Percentiles rank a stretch among this genome's conserved stretches.
These are phyloP conservation scores for Fusarium pseudograminearum DNA, from an alignment of 2,329 filamentous ascomycete species.

Conservation along the genomic window DNA sequence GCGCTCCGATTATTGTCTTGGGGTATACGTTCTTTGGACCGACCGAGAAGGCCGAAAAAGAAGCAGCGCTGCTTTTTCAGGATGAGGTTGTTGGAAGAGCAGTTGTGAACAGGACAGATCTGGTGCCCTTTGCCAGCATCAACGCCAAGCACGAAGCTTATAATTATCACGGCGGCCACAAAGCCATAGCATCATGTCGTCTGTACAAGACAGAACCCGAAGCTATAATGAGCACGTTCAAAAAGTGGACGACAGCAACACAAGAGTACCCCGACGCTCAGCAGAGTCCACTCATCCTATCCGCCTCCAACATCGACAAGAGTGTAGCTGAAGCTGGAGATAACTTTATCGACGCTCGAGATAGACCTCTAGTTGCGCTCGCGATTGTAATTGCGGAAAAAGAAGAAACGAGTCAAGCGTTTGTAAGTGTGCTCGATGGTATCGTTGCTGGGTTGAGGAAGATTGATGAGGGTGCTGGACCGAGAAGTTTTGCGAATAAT, in stretches of 20 bases:
- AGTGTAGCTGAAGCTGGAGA: background rate
- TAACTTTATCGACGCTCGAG: conserved; percentile 40
- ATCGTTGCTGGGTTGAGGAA: conserved; percentile 23
- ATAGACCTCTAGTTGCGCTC: conserved; percentile 33
- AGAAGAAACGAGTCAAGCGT: conserved; percentile 15
- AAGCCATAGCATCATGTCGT: conserved; percentile 44
- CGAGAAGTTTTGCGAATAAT: conserved; percentile 42
- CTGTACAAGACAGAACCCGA: conserved; percentile 26
- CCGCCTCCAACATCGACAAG: conserved; percentile 31
- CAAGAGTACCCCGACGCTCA: conserved; percentile 33
- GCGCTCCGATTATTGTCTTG: conserved; percentile 48
- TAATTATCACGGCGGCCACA: conserved; percentile 50
- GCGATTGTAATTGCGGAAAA: conserved; percentile 23
- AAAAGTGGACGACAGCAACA: conserved; percentile 43
- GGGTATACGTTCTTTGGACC: conserved; percentile 45
- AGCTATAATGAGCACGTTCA: conserved; percentile 41
- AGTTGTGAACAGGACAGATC: conserved; percentile 40
- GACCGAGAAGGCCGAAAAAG: conserved; percentile 40
- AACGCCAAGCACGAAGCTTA: conserved; percentile 42
- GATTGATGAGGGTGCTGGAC: conserved; percentile 3
- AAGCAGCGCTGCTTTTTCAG: conserved; percentile 31
- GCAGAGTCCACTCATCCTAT: conserved; percentile 31
- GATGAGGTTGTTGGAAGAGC: conserved; percentile 34
- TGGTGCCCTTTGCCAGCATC: conserved; percentile 36
- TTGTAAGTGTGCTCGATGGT: conserved; percentile 18